Percentiles rank a stretch among this genome's conserved stretches.
Conservation (phyloP, 441 rosid species). For the California macrophylla region DNA sequence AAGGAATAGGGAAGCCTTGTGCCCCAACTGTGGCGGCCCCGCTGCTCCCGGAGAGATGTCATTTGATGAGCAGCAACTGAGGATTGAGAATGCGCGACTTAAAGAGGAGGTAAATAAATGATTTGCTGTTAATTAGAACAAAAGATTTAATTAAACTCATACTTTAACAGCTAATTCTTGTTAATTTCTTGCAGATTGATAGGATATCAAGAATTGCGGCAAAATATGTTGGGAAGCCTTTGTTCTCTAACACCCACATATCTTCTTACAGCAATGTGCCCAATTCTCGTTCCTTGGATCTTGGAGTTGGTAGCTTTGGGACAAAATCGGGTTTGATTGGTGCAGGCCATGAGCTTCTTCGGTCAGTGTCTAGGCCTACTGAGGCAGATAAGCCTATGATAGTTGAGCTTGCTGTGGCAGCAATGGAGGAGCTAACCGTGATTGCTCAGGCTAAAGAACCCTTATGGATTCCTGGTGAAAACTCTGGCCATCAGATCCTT, state of each 20-base stretch:
- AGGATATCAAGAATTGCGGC: conserved; percentile 82
- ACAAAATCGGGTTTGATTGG: conserved; percentile 24
- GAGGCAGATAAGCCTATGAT: conserved; percentile 63
- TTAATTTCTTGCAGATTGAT: conserved; percentile 62
- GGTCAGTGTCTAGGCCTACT: conserved; percentile 44
- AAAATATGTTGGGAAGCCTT: conserved; percentile 69
- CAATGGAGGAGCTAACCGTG: conserved; percentile 73
- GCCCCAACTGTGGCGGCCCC: conserved; percentile 91
- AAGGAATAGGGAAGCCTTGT: conserved; percentile 73
- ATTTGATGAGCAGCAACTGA: conserved; percentile 78
- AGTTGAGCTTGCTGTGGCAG: conserved; percentile 71
- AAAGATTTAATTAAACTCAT: too few species aligned
- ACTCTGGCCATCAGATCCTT: conserved; percentile 24
- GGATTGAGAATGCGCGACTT: too few species aligned
- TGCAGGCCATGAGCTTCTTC: conserved; percentile 55
- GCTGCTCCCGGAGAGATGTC: conserved; percentile 89
- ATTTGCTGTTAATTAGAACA: too few species aligned
- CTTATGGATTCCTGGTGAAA: conserved; percentile 54
- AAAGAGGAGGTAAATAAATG: too few species aligned
- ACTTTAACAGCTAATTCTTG: neutral
- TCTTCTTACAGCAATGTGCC: conserved; percentile 35
- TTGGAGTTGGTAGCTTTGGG: conserved; percentile 44
- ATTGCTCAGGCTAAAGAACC: conserved; percentile 72
- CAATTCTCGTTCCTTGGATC: conserved; percentile 51
- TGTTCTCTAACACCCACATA: conserved; percentile 52